Base-by-base conservation (phyloP, 2,329 filamentous ascomycete species). In the Orbilia blumenaviensis region DNA sequence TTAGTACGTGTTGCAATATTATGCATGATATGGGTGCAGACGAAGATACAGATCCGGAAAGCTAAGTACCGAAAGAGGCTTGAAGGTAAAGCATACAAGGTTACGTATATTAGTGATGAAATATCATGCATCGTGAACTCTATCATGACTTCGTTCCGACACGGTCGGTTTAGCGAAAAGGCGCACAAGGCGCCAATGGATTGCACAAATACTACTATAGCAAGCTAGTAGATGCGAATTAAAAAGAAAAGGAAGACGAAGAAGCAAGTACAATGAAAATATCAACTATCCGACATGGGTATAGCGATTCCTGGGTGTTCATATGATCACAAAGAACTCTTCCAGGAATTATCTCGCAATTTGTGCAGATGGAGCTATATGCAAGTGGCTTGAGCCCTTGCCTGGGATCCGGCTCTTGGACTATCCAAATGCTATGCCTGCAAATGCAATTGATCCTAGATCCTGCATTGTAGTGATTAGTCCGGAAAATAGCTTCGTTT, bases 121-220 rank as follows among this genome's bases (percentile, higher is more conserved):
- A 23, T 38, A 25, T 36, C 52, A 38, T 56, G 52, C 52, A 38
- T 56, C 52, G 10, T 56, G 32, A 56, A 38, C 52, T 56, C 32
- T 42, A 42, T 44, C 14, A 61, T 42, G 44, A n/a, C 56, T 21
- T 61, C 61, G 44, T 42, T 10, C 44, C 16, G 34, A 36, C 25
- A 64, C 61, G 61, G 61, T 52, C 41, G 44, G 21, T 64, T 64
- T 64, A 44, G 29, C 50, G 62, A 54, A 38, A 48, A 27, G 18
- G 62, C 48, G 46, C 34, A 42, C 23, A 34, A 27, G 9, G 48
- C 38, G 38, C 52, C 21, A 58, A 58, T 58, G 23, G 25, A 27
- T 44, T 7, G 41, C 14, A 27, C n/a, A n/a, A n/a, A n/a, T n/a
- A n/a, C n/a, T n/a, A n/a, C n/a, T 36, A 50, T 58, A 58, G 38